A percentile compares a stretch with the other conserved stretches of the same genome.
Conservation (phyloP, 2,329 filamentous ascomycete genomes). For the Thyridium curvatum region DNA sequence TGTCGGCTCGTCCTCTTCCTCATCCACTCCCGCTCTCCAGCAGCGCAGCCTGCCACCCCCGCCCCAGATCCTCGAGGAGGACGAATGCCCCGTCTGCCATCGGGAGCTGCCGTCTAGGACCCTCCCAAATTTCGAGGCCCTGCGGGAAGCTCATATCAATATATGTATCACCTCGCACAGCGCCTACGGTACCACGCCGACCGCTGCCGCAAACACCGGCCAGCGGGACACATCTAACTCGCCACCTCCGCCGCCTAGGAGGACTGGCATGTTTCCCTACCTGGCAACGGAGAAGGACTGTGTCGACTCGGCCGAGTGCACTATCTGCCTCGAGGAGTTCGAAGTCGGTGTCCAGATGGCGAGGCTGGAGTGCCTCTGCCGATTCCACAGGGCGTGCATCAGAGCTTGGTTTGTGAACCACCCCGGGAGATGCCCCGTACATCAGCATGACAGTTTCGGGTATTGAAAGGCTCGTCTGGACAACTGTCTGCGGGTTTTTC, state of each 20-base stretch:
- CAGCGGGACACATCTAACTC: conserved; percentile 10
- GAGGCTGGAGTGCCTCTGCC: conserved; percentile 60
- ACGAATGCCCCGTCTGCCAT: conserved; percentile 75
- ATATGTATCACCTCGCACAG: conserved; percentile 51
- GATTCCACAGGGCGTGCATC: conserved; percentile 57
- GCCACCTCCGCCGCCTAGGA: conserved; percentile 30
- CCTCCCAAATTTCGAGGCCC: conserved; percentile 45
- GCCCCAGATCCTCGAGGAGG: conserved; percentile 57
- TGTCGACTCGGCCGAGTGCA: conserved; percentile 61
- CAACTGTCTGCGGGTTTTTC: too few relatives aligned
- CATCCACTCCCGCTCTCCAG: conserved; percentile 16
- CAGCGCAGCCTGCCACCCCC: conserved; percentile 21
- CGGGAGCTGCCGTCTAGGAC: conserved; percentile 56
- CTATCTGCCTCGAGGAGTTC: conserved; percentile 62
- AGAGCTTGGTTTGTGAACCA: conserved; percentile 56
- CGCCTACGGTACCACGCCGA: conserved; percentile 27
- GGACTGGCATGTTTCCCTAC: conserved; percentile 59
- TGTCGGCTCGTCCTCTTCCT: conserved; percentile 22
- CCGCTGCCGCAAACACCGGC: conserved; percentile 1
- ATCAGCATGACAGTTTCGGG: conserved; percentile 57
- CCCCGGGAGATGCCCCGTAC: conserved; percentile 58
- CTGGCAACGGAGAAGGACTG: conserved; percentile 62
- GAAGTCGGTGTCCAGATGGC: conserved; percentile 57
- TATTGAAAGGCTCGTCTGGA: too few relatives aligned
- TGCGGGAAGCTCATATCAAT: conserved; percentile 53